Conservation (phyloP, 768 basidiomycete species). For the Jaapia argillacea region DNA sequence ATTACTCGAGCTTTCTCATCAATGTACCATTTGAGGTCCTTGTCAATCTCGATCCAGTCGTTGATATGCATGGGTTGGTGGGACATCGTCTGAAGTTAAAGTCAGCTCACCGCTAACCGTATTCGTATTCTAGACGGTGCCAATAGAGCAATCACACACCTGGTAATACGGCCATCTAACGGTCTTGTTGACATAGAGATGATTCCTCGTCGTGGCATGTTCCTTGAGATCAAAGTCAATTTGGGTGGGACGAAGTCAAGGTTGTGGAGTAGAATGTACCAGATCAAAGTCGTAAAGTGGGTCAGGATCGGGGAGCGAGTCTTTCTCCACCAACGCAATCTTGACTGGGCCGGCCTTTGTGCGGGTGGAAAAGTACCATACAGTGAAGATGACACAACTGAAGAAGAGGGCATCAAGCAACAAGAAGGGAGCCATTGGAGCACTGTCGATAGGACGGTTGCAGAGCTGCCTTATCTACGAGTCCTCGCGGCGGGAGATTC, state of each 20-base stretch:
- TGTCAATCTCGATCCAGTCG: constrained; percentile 28
- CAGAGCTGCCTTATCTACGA: no score
- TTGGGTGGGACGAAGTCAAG: background rate
- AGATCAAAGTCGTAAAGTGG: constrained; percentile 2
- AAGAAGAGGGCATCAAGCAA: background rate
- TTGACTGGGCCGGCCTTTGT: background rate
- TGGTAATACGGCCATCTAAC: constrained; percentile 3
- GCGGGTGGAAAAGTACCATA: background rate
- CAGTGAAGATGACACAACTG: background rate
- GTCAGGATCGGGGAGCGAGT: constrained; percentile 2
- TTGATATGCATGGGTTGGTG: constrained; percentile 26
- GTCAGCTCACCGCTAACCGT: no score
- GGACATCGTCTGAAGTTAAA: constrained; percentile 20
- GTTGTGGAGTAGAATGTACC: background rate
- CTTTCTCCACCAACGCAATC: background rate
- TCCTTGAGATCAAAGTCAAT: background rate
- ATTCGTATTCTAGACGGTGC: no score
- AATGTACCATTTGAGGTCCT: constrained; percentile 21
- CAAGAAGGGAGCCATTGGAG: background rate
- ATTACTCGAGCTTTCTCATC: constrained; percentile 21
- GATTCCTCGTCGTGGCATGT: constrained; percentile 2
- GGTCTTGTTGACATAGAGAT: constrained; percentile 4
- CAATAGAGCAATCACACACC: background rate
- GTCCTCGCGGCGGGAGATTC: no score
- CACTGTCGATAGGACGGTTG: no score